A percentile compares a stretch with the other conserved stretches of the same genome.
phyloP scores from a whole-genome alignment of 2,329 filamentous ascomycete species.

The Calonectria fujianensis region DNA sequence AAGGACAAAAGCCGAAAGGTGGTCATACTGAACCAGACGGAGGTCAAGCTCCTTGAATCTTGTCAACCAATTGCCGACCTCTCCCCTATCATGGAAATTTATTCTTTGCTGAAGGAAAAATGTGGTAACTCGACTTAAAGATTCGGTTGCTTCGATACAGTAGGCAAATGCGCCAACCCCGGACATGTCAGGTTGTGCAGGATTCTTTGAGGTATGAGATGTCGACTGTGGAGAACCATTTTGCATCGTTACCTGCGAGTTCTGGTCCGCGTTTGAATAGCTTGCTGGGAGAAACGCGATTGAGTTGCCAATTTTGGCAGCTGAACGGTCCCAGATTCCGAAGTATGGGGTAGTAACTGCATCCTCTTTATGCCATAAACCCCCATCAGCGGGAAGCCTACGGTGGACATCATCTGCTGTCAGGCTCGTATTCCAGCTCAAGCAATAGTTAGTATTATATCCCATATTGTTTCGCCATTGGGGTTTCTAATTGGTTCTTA shows the following conservation, averaged over 20 bases:
- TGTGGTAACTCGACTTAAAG: constrained; percentile 62
- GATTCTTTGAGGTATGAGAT: not conserved
- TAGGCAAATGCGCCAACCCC: constrained; percentile 61
- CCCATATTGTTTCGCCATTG: rapidly evolving
- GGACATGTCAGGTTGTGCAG: constrained; percentile 30
- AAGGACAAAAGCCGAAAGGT: no score
- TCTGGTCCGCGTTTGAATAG: constrained; percentile 22
- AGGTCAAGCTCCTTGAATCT: constrained; percentile 56
- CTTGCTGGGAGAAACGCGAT: constrained; percentile 28
- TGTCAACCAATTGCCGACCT: constrained; percentile 63
- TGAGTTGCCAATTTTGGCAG: constrained; percentile 34
- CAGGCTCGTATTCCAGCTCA: constrained; percentile 36
- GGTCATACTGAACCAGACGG: constrained; percentile 27
- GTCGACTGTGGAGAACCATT: constrained; percentile 26
- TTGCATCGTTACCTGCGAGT: constrained; percentile 5
- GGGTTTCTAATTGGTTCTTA: not conserved
- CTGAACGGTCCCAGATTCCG: constrained; percentile 37
- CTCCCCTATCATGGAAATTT: constrained; percentile 59
- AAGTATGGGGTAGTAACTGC: constrained; percentile 29
- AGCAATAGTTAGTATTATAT: not conserved
- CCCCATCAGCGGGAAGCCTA: constrained; percentile 31
- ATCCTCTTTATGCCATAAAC: constrained; percentile 32
- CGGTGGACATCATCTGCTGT: constrained; percentile 32
- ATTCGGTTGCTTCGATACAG: constrained; percentile 66
- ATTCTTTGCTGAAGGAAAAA: constrained; percentile 65